A percentile compares a stretch with the other conserved stretches of the same genome.
These are phyloP conservation scores for Suillus sp. DNA, from an alignment of 768 basidiomycete genomes.

Conservation along the genomic window DNA sequence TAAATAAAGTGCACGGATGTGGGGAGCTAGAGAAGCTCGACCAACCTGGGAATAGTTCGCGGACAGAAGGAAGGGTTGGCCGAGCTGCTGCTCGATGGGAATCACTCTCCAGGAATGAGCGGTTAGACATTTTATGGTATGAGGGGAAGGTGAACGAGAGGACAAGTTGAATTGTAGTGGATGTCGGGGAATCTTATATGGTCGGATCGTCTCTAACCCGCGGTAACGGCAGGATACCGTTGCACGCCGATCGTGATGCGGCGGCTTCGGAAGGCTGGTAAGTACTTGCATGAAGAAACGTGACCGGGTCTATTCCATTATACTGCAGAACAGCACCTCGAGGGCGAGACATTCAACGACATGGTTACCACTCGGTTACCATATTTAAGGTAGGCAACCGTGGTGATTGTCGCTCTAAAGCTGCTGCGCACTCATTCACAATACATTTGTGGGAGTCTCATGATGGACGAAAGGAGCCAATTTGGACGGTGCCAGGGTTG, in stretches of 20 bases:
- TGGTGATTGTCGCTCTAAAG: conserved; percentile 33
- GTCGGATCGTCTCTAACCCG: conserved; percentile 6
- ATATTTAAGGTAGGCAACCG: conserved; percentile 27
- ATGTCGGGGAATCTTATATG: conserved; percentile 14
- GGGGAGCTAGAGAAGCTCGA: conserved; percentile 4
- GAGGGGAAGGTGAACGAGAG: conserved; percentile 20
- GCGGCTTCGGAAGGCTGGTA: conserved; percentile 16
- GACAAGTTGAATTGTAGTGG: conserved; percentile 7
- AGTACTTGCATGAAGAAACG: conserved; percentile 28
- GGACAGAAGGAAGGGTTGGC: conserved; percentile 71
- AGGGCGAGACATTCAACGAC: conserved; percentile 22
- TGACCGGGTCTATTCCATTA: conserved; percentile 27
- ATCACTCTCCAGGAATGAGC: conserved; percentile 28
- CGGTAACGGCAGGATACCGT: conserved; percentile 14
- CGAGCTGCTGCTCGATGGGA: conserved; percentile 35
- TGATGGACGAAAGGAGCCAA: conserved; percentile 14
- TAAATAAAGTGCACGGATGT: conserved; percentile 3
- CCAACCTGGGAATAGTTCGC: conserved; percentile 66
- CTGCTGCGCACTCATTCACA: conserved; percentile 36
- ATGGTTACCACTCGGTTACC: conserved; percentile 32
- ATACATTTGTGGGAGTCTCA: conserved; percentile 15
- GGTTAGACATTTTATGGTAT: conserved; percentile 34
- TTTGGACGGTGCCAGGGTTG: conserved; percentile 17
- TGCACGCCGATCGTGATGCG: conserved; percentile 32
- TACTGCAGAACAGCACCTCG: conserved; percentile 24